Base-by-base conservation (phyloP, 345 rosid genomes). In the Turnera subulata region DNA sequence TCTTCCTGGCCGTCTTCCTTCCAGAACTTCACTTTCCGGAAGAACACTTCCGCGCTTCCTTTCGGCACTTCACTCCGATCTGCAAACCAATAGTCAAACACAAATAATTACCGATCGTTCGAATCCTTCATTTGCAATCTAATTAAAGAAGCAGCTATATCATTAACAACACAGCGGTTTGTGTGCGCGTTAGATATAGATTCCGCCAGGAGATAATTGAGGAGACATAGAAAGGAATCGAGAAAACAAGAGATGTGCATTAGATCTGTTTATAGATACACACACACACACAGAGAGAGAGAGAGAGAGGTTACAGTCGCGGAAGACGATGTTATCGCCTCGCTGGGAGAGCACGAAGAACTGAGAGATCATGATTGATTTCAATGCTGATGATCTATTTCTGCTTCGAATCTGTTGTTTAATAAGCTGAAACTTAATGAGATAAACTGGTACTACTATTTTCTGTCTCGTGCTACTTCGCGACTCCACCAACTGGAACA, bases 21-120 rank as follows among this genome's bases (percentile, higher is more conserved):
- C 99, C 99, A 93, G 57, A 93, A 93, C 88, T 93, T 89, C 44
- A 89, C 99, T 77, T 93, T 93, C 2, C 97, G 84, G 70, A 89
- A 93, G 75, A 93, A 93, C 19, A 85, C 85, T 80, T 93, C 97
- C 10, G 99, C 88, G 61, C 89, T 85, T 55, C 96, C 96, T 73
- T 89, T 89, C 16, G 78, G 83, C 32, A 85, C 87, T 74, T 93
- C 97, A 20, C 95, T 90, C 0, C 99, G 96, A 70, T 87, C 99
- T 89, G 77, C 69, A 55, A 54, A 20, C 16, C 24, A 25, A 53
- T 26, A 21, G n/a, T n/a, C n/a, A n/a, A n/a, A n/a, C n/a, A n/a
- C n/a, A n/a, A n/a, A n/a, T 6, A 50, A 4, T 16, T 12, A 12
- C 17, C 49, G 20, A 52, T 12, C 40, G 19, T 5, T 24, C 4